Evolutionary conservation across 1,284 basidiomycete genomes (phyloP).

Genomic region (Spongispora temasekensis): DNA sequence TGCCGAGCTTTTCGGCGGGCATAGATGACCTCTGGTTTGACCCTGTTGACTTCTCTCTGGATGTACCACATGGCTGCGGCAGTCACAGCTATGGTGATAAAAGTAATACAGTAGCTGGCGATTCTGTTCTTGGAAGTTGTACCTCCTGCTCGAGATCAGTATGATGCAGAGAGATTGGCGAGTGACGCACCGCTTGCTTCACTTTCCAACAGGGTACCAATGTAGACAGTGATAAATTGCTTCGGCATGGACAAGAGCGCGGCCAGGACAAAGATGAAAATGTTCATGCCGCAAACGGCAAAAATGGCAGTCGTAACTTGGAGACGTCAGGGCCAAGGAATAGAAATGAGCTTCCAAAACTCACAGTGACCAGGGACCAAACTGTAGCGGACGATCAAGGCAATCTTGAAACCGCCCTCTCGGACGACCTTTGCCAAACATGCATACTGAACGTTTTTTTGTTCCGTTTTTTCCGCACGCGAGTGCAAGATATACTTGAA

Average conservation of each 20-base stretch:
- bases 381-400: constrained; percentile 57
- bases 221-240: constrained; percentile 58
- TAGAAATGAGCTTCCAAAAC: constrained; percentile 17
- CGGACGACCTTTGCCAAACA: constrained; percentile 63
- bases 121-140: constrained; percentile 50
- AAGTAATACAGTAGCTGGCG: constrained; percentile 65
- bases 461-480: constrained; percentile 58
- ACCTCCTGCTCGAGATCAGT: constrained; percentile 37
- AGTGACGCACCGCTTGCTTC: constrained; percentile 22
- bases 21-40: constrained; percentile 74
- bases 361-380: constrained; percentile 65
- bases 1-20: constrained; percentile 69
- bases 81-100: constrained; percentile 70
- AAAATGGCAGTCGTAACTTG: constrained; percentile 63
- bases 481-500: constrained; percentile 49
- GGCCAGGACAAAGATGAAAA: constrained; percentile 58
- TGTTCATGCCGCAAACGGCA: constrained; percentile 64
- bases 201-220: constrained; percentile 46
- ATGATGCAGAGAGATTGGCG: neutral
- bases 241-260: constrained; percentile 66
- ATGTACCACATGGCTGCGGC: constrained; percentile 84
- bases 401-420: constrained; percentile 68
- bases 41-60: constrained; percentile 71
- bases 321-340: neutral
- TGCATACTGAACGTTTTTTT: constrained; percentile 58